Evolutionary conservation across 2,329 filamentous ascomycete species (phyloP).

Genomic region (Colletotrichum tabaci): DNA sequence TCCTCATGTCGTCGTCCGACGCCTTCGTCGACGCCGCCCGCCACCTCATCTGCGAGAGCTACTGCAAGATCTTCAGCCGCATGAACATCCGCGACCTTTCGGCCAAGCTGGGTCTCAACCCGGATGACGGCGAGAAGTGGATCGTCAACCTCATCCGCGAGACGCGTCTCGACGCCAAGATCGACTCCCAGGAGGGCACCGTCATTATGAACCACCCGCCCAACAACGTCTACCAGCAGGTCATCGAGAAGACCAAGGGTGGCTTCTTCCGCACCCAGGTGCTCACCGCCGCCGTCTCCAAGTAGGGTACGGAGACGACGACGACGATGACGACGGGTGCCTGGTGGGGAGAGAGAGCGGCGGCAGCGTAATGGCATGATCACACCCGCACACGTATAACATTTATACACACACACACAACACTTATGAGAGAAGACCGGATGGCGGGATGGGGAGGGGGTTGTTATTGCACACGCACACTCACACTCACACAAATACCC

Average conservation of each 20-base stretch:
- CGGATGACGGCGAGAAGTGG: conserved; percentile 99
- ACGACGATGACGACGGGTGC: not conserved
- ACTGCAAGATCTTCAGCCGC: conserved; percentile 99
- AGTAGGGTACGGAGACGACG: conserved; percentile 53
- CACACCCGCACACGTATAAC: not conserved
- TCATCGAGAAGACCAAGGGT: conserved; percentile 99
- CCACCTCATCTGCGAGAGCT: conserved; percentile 97
- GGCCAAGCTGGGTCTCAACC: conserved; percentile 88
- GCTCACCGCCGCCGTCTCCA: conserved; percentile 77
- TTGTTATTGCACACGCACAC: not conserved
- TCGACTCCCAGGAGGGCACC: conserved; percentile 98
- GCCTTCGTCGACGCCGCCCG: conserved; percentile 93
- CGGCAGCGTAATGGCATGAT: conserved; percentile 13
- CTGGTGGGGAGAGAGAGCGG: conserved; percentile 7
- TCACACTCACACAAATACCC: not conserved
- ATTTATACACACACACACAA: not conserved
- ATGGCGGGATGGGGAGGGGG: not conserved
- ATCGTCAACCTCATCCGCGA: conserved; percentile 99
- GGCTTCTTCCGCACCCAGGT: conserved; percentile 99
- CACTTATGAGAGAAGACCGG: not conserved
- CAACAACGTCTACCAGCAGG: conserved; percentile 98
- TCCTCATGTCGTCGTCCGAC: conserved; percentile 88
- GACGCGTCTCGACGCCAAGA: conserved; percentile 97
- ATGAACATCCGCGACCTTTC: conserved; percentile 99
- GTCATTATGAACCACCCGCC: conserved; percentile 99